Evolutionary conservation across 306 rosid species (phyloP).

Genomic region (Fragaria iinumae): DNA sequence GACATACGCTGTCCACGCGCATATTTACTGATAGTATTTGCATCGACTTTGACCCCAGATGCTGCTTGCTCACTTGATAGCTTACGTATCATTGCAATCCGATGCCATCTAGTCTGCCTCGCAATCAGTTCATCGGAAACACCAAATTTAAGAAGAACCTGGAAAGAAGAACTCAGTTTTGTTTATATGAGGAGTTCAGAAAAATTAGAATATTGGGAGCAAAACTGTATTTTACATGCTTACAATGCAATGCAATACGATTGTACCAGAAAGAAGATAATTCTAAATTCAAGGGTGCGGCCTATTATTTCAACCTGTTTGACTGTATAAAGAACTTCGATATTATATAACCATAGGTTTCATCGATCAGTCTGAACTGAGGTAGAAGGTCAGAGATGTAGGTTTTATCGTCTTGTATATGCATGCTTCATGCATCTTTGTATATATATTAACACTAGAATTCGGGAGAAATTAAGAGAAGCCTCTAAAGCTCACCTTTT

Average conservation of each 20-base stretch:
- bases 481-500: not conserved
- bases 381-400: not conserved
- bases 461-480: not conserved
- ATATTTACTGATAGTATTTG: conserved; percentile 89
- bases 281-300: not conserved
- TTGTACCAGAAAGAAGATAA: not conserved
- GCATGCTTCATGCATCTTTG: not conserved
- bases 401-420: not conserved
- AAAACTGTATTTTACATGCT: not conserved
- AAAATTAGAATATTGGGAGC: conserved; percentile 17
- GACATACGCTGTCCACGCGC: conserved; percentile 99
- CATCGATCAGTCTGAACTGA: not conserved
- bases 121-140: conserved; percentile 91
- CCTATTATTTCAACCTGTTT: not conserved
- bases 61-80: conserved; percentile 98
- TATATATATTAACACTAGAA: not conserved
- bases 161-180: conserved; percentile 19
- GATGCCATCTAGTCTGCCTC: conserved; percentile 95
- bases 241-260: not conserved
- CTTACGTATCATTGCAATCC: conserved; percentile 98
- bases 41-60: conserved; percentile 93
- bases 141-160: conserved; percentile 93
- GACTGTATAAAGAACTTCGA: not conserved
- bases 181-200: not conserved
- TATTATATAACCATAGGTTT: not conserved